Evolutionary conservation across 257 asterid species (phyloP), one percentile per base, ranked within the genome.

Genomic region (Nicotiana tabacum): DNA sequence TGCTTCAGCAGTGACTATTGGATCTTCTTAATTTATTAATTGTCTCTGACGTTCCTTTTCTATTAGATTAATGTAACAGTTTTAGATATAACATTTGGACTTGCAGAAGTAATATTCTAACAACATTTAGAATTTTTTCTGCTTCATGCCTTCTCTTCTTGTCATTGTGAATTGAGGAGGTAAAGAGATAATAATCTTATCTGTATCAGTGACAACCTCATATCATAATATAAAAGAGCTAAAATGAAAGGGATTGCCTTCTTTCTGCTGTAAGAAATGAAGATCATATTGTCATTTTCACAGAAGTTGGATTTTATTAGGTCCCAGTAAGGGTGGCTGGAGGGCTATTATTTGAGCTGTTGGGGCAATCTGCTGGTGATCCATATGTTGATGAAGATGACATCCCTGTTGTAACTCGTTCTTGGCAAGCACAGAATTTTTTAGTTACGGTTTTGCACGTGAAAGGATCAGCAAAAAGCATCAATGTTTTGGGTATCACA

Each of bases 251-350:
- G 48, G 39, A 12, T 56, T 67, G n/a, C 62, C 67, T 80, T 17
- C 66, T 78, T 81, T 27, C 13, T 55, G 58, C 53, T 66, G 66
- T 82, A 60, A 46, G 30, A 24, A 60, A 37, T 79, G 82, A 65
- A 51, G 37, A 35, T 61, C 35, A 21, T 61, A n/a, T 30, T 79
- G 58, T 48, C 58, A 80, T 64, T 83, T 33, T 77, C 51, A 72
- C 67, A 18, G 69, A 58, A 32, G 82, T 77, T 60, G 27, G 76
- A 80, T 86, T 61, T 83, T 72, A 57, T 83, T 90, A 95, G 98
- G 99, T 96, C 69, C 99, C 99, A 33, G 99, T 96, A 53, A 91
- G 98, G 87, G 99, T 92, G 85, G 97, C 98, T 76, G 97, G 97
- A 82, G 99, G 99, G 74, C 88, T 96, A 37, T 86, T 96, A 80